phyloP scores from a whole-genome alignment of 257 asterid genomes.

The Dorcoceras hygrometricum region DNA sequence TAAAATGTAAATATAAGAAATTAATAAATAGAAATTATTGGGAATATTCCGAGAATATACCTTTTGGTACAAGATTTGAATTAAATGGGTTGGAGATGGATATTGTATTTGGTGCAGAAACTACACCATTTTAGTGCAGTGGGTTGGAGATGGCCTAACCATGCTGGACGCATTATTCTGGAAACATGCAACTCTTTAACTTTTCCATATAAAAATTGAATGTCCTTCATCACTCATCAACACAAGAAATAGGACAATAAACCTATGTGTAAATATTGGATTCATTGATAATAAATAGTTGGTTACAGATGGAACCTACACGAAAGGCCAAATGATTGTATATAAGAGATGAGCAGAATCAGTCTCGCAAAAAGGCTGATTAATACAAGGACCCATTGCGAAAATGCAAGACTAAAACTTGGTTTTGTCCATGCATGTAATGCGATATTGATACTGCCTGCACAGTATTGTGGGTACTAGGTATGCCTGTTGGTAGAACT shows the following conservation, averaged over 20 bases:
- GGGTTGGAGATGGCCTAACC: too few relatives aligned
- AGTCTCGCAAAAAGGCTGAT: background rate
- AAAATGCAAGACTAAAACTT: background rate
- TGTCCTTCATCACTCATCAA: background rate
- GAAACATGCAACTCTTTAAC: background rate
- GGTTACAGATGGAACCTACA: background rate
- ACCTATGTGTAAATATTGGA: background rate
- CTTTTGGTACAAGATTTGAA: too few relatives aligned
- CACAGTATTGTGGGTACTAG: background rate
- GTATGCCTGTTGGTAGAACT: background rate
- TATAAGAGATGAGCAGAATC: background rate
- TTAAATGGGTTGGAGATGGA: too few relatives aligned
- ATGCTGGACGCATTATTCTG: background rate
- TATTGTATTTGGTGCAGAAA: too few relatives aligned
- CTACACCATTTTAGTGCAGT: too few relatives aligned
- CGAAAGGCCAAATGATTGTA: background rate
- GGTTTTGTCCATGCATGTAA: background rate
- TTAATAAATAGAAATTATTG: too few relatives aligned
- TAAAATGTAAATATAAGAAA: too few relatives aligned
- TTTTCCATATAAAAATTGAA: background rate
- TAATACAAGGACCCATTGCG: background rate
- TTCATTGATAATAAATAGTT: too few relatives aligned
- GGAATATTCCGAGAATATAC: too few relatives aligned
- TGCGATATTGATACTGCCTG: background rate
- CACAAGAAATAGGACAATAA: background rate